Conservation (phyloP, 2,329 filamentous ascomycete species). For the Ascochyta rabiei region DNA sequence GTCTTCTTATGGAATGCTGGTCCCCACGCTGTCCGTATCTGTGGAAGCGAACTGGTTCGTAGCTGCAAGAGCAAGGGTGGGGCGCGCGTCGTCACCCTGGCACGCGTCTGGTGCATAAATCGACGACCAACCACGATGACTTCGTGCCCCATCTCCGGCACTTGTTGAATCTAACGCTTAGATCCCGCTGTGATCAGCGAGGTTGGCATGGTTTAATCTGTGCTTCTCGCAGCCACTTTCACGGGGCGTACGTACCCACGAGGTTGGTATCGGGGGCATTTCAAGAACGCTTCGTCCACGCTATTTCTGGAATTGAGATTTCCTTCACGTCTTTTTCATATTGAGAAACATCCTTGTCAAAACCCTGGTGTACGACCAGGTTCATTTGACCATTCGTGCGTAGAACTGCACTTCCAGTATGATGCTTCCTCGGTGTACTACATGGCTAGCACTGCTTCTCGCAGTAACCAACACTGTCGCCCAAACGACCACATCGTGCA, state of each 20-base stretch:
- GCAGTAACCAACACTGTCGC: conserved; percentile 25
- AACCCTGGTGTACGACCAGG: background rate
- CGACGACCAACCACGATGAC: background rate
- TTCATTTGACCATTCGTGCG: background rate
- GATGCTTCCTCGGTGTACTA: background rate
- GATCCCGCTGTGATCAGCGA: background rate
- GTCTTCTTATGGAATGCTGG: too few species aligned
- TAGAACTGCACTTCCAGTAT: background rate
- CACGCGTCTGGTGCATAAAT: conserved; percentile 3
- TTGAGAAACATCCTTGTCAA: background rate
- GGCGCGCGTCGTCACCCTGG: conserved; percentile 12
- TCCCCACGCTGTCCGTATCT: background rate
- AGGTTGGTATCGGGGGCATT: background rate
- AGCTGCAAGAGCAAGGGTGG: background rate
- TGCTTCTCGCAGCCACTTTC: too few species aligned
- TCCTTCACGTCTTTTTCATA: background rate
- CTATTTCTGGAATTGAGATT: background rate
- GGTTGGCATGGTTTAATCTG: background rate
- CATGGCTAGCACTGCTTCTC: conserved; percentile 8
- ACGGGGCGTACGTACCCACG: background rate
- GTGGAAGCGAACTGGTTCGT: background rate
- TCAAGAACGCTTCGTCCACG: background rate
- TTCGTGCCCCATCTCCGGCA: background rate
- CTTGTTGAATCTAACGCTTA: background rate
- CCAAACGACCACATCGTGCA: conserved; percentile 51